These are phyloP conservation scores for Tetrapisispora arboricola DNA, from an alignment of 805 yeast genomes.

Conservation along the genomic window DNA sequence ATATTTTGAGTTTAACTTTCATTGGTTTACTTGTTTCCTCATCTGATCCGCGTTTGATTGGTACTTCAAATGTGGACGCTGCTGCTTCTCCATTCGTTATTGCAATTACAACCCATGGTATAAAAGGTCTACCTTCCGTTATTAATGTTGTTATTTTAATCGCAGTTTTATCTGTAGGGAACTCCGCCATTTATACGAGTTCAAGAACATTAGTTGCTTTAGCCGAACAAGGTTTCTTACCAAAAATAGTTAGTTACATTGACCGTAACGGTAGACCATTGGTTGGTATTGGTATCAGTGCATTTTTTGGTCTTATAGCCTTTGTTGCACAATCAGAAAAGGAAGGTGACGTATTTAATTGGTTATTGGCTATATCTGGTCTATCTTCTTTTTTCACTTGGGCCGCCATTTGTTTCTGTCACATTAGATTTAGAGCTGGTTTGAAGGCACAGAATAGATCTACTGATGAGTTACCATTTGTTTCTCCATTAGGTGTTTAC, in stretches of 20 bases:
- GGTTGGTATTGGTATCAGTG: constrained; percentile 41
- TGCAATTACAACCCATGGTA: constrained; percentile 56
- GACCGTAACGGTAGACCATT: constrained; percentile 63
- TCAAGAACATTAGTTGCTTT: constrained; percentile 58
- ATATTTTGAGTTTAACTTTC: constrained; percentile 35
- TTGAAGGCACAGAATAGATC: constrained; percentile 55
- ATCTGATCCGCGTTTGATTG: constrained; percentile 34
- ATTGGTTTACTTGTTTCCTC: constrained; percentile 41
- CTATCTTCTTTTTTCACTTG: constrained; percentile 53
- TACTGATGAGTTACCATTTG: constrained; percentile 57
- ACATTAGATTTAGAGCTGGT: constrained; percentile 56
- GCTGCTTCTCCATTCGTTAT: constrained; percentile 72
- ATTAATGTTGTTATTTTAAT: constrained; percentile 60
- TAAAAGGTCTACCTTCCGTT: constrained; percentile 51
- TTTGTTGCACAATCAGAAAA: constrained; percentile 46
- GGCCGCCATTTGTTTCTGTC: constrained; percentile 50
- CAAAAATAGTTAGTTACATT: constrained; percentile 46
- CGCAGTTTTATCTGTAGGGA: constrained; percentile 62
- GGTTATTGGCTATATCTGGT: constrained; percentile 59
- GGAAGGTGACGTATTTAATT: constrained; percentile 47
- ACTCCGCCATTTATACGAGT: constrained; percentile 59
- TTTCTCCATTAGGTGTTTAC: constrained; percentile 53
- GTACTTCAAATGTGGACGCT: constrained; percentile 44
- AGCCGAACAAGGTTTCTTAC: constrained; percentile 55
- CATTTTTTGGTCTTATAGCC: constrained; percentile 46